Evolutionary conservation across 371 early-diverging fungal genomes (phyloP).

Genomic region (Mucor piriformis): DNA sequence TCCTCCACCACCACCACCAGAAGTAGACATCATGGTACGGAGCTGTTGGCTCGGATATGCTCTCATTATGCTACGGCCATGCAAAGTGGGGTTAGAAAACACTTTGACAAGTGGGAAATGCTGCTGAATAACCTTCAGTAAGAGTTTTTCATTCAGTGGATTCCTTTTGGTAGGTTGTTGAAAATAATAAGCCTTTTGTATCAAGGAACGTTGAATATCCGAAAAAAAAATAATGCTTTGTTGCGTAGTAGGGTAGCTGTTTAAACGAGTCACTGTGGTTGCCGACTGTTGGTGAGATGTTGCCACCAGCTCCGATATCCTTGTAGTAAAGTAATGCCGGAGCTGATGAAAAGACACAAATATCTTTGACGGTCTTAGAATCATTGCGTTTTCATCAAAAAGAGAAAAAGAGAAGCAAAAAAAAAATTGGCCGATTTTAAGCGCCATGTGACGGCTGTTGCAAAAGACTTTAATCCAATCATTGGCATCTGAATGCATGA

Average conservation of each 20-base stretch:
- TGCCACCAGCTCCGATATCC: constrained; percentile 31
- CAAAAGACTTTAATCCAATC: too few species aligned
- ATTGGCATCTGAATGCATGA: too few species aligned
- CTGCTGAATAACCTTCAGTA: constrained; percentile 21
- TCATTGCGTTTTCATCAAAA: neutral
- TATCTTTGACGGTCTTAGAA: constrained; percentile 35
- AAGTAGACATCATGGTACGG: constrained; percentile 29
- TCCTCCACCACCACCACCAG: constrained; percentile 5
- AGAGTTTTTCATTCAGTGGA: constrained; percentile 1
- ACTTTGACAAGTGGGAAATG: constrained; percentile 34
- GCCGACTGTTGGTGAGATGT: constrained; percentile 13
- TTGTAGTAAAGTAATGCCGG: constrained; percentile 33
- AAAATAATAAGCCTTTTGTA: constrained; percentile 5
- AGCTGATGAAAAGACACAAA: constrained; percentile 40
- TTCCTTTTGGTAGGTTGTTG: neutral
- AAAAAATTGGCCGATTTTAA: neutral
- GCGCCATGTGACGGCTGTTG: too few species aligned
- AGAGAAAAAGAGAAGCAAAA: neutral
- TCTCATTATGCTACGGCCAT: constrained; percentile 4
- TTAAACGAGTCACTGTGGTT: constrained; percentile 1
- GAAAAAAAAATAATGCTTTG: constrained; percentile 18
- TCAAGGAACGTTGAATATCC: constrained; percentile 6
- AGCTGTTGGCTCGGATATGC: constrained; percentile 19
- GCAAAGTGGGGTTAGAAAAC: constrained; percentile 25
- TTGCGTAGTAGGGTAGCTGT: constrained; percentile 12